phyloP scores from a whole-genome alignment of 2,329 filamentous ascomycete genomes.

The Talaromyces amestolkiae region DNA sequence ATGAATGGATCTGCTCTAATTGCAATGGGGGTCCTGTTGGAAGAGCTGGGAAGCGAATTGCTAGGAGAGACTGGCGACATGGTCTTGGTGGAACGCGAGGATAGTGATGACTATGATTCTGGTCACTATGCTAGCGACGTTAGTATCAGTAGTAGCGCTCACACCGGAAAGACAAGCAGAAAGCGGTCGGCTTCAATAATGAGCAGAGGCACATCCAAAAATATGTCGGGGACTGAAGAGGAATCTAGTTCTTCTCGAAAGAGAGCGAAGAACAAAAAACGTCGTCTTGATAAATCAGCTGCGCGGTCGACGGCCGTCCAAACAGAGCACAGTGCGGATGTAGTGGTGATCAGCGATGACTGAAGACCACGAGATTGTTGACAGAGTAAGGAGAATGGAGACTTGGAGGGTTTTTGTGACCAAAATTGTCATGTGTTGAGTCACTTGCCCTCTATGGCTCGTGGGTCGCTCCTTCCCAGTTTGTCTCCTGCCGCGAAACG shows the following conservation, averaged over 20 bases:
- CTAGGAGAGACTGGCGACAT: conserved; percentile 59
- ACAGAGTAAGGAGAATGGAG: background rate
- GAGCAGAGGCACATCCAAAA: background rate
- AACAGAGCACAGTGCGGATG: background rate
- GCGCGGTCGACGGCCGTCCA: background rate
- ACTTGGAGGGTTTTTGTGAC: no score
- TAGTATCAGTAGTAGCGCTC: conserved; percentile 1
- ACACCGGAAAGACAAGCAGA: background rate
- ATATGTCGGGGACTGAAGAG: conserved; percentile 25
- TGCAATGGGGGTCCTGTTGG: conserved; percentile 59
- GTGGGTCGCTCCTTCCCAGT: conserved; percentile 9
- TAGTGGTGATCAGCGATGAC: background rate
- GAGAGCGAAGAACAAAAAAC: background rate
- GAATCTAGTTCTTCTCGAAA: conserved; percentile 9
- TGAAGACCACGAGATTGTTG: background rate
- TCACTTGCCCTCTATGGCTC: background rate
- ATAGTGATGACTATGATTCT: conserved; percentile 14
- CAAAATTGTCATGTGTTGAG: background rate
- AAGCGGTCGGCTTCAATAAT: conserved; percentile 14
- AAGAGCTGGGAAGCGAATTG: conserved; percentile 54
- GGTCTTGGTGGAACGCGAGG: conserved; percentile 53
- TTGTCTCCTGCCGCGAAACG: background rate
- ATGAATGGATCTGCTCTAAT: conserved; percentile 64
- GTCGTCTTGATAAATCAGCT: background rate
- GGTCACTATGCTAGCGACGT: background rate